phyloP scores from a whole-genome alignment of 2,329 filamentous ascomycete species.

The Curvularia eragrostidis region DNA sequence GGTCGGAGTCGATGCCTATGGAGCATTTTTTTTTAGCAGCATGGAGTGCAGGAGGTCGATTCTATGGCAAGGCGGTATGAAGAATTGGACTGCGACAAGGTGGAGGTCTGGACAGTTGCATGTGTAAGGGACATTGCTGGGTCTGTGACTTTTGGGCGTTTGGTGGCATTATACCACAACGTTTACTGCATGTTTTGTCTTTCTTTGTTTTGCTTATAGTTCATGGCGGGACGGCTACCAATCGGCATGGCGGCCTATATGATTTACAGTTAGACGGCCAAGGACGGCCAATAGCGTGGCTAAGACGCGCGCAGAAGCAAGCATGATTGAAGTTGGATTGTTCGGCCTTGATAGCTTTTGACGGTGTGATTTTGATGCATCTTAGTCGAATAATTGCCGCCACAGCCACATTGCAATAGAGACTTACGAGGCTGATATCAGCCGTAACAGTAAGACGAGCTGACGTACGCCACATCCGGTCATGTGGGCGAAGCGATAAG shows the following conservation, averaged over 20 bases:
- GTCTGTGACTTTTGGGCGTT: constrained; percentile 28
- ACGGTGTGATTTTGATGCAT: not conserved
- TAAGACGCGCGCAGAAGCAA: constrained; percentile 6
- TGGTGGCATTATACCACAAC: constrained; percentile 43
- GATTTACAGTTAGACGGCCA: constrained; percentile 9
- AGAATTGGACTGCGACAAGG: constrained; percentile 5
- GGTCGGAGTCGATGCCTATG: constrained; percentile 30
- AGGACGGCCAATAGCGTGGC: constrained; percentile 7
- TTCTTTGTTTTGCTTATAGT: constrained; percentile 13
- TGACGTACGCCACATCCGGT: constrained; percentile 11
- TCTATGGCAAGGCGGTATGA: constrained; percentile 22
- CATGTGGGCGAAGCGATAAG: constrained; percentile 11
- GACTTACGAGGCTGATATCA: constrained; percentile 1
- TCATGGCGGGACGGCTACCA: not conserved
- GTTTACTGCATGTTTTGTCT: constrained; percentile 22
- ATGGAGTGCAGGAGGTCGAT: constrained; percentile 16
- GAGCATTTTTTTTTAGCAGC: constrained; percentile 24
- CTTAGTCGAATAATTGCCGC: constrained; percentile 1
- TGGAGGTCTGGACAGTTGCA: constrained; percentile 15
- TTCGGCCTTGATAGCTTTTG: constrained; percentile 4
- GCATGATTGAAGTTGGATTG: constrained; percentile 8
- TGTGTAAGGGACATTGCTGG: constrained; percentile 22
- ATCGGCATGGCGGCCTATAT: not conserved
- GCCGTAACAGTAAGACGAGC: not conserved
- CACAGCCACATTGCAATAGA: constrained; percentile 3